Evolutionary conservation across 169 alveolate genomes (phyloP), one percentile per base, ranked within the genome.

Genomic region (Gregarina niphandrodes): DNA sequence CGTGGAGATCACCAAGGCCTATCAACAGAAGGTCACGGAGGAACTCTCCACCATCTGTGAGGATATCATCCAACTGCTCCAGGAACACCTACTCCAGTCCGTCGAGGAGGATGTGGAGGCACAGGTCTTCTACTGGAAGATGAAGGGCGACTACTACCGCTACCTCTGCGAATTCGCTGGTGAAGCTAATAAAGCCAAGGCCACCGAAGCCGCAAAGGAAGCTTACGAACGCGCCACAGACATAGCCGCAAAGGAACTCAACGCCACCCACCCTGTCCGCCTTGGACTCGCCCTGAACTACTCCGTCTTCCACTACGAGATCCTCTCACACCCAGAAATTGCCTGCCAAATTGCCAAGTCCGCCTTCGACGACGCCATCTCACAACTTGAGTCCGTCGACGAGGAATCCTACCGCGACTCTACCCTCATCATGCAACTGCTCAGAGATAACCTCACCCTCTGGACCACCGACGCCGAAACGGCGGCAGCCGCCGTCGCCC

Each of bases 101-200:
- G 76, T 92, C 39, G 50, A 61, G 48, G 50, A 61, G 48, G 70
- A 53, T 38, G 63, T 75, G 45, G 96, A 87, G 67, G 72, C 91
- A 45, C 70, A 75, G 56, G 97, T 88, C 32, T 93, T 88, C 74
- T 90, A 85, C 72, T 71, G 73, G 53, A 93, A 93, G 76, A 87
- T 93, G 97, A 90, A 89, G 74, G 99, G 98, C n/a, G 99, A 93
- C 67, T 90, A 90, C 64, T 86, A 84, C 73, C 83, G 97, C 44
- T 70, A 70, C 59, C 56, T 64, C 42, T 81, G 96, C 23, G 99
- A 93, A 69, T 84, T 77, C 75, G 77, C 88, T 11, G 61, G 79
- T 29, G 97, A 90, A 32, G 95, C 83, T 23, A 68, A 67, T 35
- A 84, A 82, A 58, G 73, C 66, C 49, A 73, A 67, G 37, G 93